Conservation (phyloP, 768 basidiomycete genomes). For the Tephrocybe sp. region DNA sequence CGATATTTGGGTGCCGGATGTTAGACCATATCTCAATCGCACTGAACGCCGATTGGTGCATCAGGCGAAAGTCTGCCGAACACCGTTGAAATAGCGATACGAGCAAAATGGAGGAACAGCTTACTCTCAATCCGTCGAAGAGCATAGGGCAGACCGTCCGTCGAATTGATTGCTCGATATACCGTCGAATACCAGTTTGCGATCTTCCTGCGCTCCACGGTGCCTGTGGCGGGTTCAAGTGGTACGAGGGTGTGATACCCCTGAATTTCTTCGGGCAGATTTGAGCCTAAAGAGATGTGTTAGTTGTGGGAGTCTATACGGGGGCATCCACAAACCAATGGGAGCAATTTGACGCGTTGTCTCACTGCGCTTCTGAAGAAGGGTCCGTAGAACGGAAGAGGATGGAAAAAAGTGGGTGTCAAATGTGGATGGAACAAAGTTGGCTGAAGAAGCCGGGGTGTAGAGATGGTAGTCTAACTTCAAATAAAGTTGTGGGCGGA, state of each 20-base stretch:
- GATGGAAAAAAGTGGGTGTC: constrained; percentile 70
- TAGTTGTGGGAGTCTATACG: background rate
- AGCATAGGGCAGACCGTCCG: constrained; percentile 76
- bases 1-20: constrained; percentile 83
- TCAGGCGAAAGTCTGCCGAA: constrained; percentile 74
- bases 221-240: constrained; percentile 53
- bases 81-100: constrained; percentile 8
- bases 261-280: constrained; percentile 83
- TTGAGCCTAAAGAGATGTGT: constrained; percentile 42
- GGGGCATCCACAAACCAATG: constrained; percentile 23
- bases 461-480: constrained; percentile 95
- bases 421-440: constrained; percentile 44
- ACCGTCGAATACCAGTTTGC: constrained; percentile 84
- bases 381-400: constrained; percentile 42
- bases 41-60: constrained; percentile 77
- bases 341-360: constrained; percentile 52
- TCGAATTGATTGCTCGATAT: constrained; percentile 77
- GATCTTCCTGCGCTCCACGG: constrained; percentile 68
- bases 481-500: constrained; percentile 7
- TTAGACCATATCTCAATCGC: constrained; percentile 85
- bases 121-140: constrained; percentile 87
- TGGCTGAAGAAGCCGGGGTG: constrained; percentile 62
- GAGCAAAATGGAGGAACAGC: constrained; percentile 22
- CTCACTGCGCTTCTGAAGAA: constrained; percentile 61
- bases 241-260: constrained; percentile 88